A percentile compares a stretch with the other conserved stretches of the same genome.
phyloP scores from a whole-genome alignment of 352 stramenopile genomes.

The Pythium monospermum region DNA sequence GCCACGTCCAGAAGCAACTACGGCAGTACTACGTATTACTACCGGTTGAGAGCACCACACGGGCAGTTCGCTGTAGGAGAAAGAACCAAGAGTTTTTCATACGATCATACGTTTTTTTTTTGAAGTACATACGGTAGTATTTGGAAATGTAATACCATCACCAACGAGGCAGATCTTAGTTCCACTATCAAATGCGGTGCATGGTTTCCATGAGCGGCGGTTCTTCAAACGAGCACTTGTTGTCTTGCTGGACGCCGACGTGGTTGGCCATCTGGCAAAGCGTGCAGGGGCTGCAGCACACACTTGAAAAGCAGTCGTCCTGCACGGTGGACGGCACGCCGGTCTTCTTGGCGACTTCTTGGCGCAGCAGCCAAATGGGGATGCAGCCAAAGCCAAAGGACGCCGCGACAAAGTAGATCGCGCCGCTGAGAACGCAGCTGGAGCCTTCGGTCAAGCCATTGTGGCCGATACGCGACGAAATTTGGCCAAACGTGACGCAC shows the following conservation, averaged over 20 bases:
- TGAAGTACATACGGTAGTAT: too few relatives aligned
- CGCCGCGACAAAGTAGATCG: neutral
- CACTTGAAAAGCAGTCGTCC: slow-evolving; percentile 7
- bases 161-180: too few relatives aligned
- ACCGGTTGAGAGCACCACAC: too few relatives aligned
- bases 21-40: too few relatives aligned
- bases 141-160: too few relatives aligned
- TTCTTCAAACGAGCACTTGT: slow-evolving; percentile 5
- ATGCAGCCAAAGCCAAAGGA: slow-evolving; percentile 1
- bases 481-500: slow-evolving; percentile 17
- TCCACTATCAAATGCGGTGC: slow-evolving; percentile 9
- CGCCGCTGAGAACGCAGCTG: slow-evolving; percentile 1
- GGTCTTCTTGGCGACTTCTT: neutral
- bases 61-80: too few relatives aligned
- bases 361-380: slow-evolving; percentile 11
- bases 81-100: too few relatives aligned
- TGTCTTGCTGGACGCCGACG: slow-evolving; percentile 16
- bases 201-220: slow-evolving; percentile 14
- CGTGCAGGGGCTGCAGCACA: slow-evolving; percentile 10
- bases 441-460: slow-evolving; percentile 11
- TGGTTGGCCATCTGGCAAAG: slow-evolving; percentile 22
- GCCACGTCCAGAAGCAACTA: too few relatives aligned
- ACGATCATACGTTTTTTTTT: too few relatives aligned
- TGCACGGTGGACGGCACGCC: slow-evolving; percentile 4
- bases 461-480: slow-evolving; percentile 9